Percentiles rank a stretch among this genome's conserved stretches.
Evolutionary conservation across 768 basidiomycete genomes (phyloP).

Genomic region (Lactarius sp.): DNA sequence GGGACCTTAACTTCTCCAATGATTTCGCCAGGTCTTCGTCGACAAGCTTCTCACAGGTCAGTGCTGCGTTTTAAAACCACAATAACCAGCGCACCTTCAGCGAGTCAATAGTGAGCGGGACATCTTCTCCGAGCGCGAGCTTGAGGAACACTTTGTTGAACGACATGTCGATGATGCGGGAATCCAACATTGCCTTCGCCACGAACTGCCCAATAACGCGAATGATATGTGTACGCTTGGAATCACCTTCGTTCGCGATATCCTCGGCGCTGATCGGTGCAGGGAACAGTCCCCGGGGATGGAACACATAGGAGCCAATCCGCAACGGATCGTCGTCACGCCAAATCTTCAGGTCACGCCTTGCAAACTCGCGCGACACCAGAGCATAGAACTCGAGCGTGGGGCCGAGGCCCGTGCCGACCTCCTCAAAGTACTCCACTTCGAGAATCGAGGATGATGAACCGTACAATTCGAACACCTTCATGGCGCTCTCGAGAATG

Average conservation of each 20-base stretch:
- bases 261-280: conserved; percentile 71
- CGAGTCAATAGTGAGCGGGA: conserved; percentile 78
- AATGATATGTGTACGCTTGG: conserved; percentile 81
- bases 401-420: conserved; percentile 95
- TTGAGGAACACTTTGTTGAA: conserved; percentile 96
- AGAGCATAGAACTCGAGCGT: conserved; percentile 99
- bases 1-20: conserved; percentile 68
- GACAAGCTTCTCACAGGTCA: conserved; percentile 51
- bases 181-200: conserved; percentile 95
- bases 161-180: conserved; percentile 92
- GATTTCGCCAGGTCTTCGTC: conserved; percentile 85
- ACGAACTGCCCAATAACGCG: conserved; percentile 93
- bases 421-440: conserved; percentile 98
- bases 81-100: conserved; percentile 53
- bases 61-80: neutral
- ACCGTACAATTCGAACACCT: conserved; percentile 95
- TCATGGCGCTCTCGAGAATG: conserved; percentile 92
- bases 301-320: conserved; percentile 68
- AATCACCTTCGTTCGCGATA: conserved; percentile 64
- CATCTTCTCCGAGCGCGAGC: conserved; percentile 78
- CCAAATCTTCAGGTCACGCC: conserved; percentile 87
- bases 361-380: conserved; percentile 91
- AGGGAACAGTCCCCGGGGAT: conserved; percentile 85
- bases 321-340: conserved; percentile 69
- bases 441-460: conserved; percentile 91